phyloP scores from a whole-genome alignment of 2,329 filamentous ascomycete genomes.

The Hirsutella minnesotensis region DNA sequence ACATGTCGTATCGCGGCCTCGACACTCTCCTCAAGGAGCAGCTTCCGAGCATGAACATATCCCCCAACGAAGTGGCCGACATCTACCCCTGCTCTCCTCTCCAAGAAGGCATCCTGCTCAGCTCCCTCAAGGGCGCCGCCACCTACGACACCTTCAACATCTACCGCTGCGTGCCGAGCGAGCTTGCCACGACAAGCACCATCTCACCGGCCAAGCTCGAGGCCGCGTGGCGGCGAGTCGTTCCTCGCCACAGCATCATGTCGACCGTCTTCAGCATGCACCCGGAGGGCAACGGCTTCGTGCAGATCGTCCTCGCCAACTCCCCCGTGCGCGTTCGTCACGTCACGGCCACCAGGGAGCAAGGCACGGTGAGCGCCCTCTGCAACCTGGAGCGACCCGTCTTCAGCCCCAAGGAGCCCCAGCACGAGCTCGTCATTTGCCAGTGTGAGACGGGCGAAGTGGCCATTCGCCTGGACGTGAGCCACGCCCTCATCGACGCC shows the following conservation, averaged over 20 bases:
- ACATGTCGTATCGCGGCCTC: conserved; percentile 2
- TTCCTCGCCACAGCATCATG: conserved; percentile 2
- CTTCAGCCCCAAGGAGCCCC: conserved; percentile 2
- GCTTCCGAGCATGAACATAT: conserved; percentile 1
- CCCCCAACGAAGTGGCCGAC: conserved; percentile 3
- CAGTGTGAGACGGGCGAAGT: conserved; percentile 5
- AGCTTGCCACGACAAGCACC: background rate
- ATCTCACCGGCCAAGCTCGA: conserved; percentile 1
- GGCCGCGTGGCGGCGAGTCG: conserved; percentile 5
- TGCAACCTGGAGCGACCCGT: background rate
- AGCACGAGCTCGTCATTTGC: conserved; percentile 6
- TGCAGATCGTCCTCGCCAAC: conserved; percentile 4
- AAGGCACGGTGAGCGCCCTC: background rate
- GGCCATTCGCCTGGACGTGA: conserved; percentile 17
- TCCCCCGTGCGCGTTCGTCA: background rate
- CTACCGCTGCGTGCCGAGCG: conserved; percentile 5
- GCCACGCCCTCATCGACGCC: conserved; percentile 18
- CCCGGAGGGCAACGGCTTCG: conserved; percentile 3
- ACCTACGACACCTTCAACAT: conserved; percentile 9
- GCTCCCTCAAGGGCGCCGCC: conserved; percentile 10
- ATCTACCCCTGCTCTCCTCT: conserved; percentile 24
- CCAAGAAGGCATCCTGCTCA: conserved; percentile 23
- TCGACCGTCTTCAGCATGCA: conserved; percentile 4
- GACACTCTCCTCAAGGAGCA: background rate
- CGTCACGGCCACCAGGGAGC: background rate